Evolutionary conservation across 768 basidiomycete genomes (phyloP).

Genomic region (Boletus rubroflammeus): DNA sequence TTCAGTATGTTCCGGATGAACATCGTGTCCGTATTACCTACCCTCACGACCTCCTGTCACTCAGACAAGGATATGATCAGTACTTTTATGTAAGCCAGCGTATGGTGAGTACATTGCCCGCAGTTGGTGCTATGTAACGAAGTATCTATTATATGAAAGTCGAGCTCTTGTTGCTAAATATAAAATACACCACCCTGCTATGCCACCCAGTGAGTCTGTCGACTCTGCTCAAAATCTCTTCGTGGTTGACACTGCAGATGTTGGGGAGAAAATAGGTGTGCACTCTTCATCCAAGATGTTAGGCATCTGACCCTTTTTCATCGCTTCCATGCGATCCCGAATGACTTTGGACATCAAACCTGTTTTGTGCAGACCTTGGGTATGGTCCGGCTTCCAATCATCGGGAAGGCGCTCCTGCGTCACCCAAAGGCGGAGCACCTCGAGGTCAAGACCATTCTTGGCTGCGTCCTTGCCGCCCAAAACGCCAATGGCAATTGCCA

Average conservation of each 20-base stretch:
- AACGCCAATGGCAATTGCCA: constrained; percentile 59
- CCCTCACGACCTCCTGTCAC: neutral
- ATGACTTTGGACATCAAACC: constrained; percentile 24
- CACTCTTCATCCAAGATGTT: constrained; percentile 22
- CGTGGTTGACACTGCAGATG: neutral
- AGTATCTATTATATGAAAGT: neutral
- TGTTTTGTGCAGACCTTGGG: constrained; percentile 28
- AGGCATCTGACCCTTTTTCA: constrained; percentile 10
- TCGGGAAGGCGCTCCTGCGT: constrained; percentile 50
- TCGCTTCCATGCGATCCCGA: constrained; percentile 26
- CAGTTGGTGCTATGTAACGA: neutral
- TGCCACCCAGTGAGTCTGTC: neutral
- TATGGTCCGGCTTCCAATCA: constrained; percentile 34
- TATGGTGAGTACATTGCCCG: neutral
- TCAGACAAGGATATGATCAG: neutral
- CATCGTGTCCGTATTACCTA: neutral
- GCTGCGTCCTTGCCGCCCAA: constrained; percentile 31
- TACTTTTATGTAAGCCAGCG: neutral
- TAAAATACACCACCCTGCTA: neutral
- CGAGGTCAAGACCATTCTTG: constrained; percentile 43
- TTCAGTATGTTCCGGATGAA: neutral
- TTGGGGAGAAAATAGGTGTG: constrained; percentile 1
- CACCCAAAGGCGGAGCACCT: constrained; percentile 51
- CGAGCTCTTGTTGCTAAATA: neutral
- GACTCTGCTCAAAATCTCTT: neutral